Evolutionary conservation across 1,284 basidiomycete genomes (phyloP), one percentile per base, ranked within the genome.

Genomic region (Sporisorium exsertum): DNA sequence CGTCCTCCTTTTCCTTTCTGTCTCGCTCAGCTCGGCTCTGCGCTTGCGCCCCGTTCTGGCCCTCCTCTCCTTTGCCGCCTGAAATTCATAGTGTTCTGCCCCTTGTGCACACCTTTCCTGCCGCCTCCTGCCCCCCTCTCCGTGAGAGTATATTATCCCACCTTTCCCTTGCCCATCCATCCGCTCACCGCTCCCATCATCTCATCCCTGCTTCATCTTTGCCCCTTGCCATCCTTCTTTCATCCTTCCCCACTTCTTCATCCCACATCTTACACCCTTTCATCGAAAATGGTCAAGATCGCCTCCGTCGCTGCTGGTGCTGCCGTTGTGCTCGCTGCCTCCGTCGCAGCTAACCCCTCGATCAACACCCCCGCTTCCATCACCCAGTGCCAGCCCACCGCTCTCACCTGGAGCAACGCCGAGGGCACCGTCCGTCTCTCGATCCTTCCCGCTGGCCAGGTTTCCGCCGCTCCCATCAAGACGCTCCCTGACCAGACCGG

Each of bases 401-500:
- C 69, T 16, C 62, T 79, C 27, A 32, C 61, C 58, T 79, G 77
- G 77, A 15, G 40, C 50, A 49, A 46, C 50, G 77, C 73, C 49
- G 22, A 33, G 32, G 77, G 73, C 20, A 70, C 66, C 43, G 73
- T 79, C 35, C 69, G 67, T 37, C 35, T 79, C 57, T 47, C 27
- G 43, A 40, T 70, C 47, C 64, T 79, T 43, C 68, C 73, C 67
- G 77, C 53, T 45, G 65, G 61, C 29, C 46, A 79, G 68, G 64
- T 70, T 26, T 61, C 75, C 26, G 81, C 82, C 22, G 56, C 75
- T 27, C 77, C 82, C 26, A 50, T 84, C 46, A 37, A 29, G 22
- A 51, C 57, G 18, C 63, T 85, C 24, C 76, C 81, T 33, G 26
- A 65, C 57, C 80, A 82, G 67, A 49, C 59, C n/a, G 74, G 74